Conservation (phyloP, 768 basidiomycete species). For the Rhodosporidiobolus sp. region DNA sequence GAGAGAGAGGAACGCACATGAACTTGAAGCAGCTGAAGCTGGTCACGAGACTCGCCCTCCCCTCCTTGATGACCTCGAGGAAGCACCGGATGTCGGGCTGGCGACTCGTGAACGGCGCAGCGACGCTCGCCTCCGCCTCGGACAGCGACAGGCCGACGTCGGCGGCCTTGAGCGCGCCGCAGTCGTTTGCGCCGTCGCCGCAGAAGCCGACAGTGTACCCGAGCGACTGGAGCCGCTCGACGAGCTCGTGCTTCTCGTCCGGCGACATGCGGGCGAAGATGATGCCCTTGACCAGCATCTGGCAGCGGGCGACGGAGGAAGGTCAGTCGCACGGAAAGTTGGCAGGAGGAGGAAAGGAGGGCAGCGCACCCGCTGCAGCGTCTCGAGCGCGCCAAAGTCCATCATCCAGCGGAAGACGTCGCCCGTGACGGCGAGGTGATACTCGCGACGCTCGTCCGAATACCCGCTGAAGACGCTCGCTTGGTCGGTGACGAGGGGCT, state of each 20-base stretch:
- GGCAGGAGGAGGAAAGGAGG: neutral
- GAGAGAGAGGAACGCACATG: slow-evolving; percentile 62
- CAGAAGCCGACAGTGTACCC: slow-evolving; percentile 98
- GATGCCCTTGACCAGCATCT: slow-evolving; percentile 98
- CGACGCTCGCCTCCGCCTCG: slow-evolving; percentile 96
- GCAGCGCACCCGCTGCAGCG: slow-evolving; percentile 73
- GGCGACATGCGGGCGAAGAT: slow-evolving; percentile 99
- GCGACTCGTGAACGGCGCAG: slow-evolving; percentile 92
- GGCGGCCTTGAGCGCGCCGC: slow-evolving; percentile 95
- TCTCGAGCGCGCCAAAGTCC: slow-evolving; percentile 88
- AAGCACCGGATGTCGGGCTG: slow-evolving; percentile 94
- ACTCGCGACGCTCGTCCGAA: slow-evolving; percentile 70
- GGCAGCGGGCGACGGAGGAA: neutral
- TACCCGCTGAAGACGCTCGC: slow-evolving; percentile 54
- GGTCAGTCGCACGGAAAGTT: too few relatives aligned
- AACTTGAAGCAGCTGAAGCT: slow-evolving; percentile 99
- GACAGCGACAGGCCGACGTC: slow-evolving; percentile 96
- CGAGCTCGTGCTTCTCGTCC: slow-evolving; percentile 97
- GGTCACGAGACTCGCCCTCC: slow-evolving; percentile 89
- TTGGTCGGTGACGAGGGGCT: slow-evolving; percentile 63
- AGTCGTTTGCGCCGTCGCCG: slow-evolving; percentile 98
- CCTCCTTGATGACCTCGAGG: slow-evolving; percentile 93
- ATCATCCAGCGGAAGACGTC: slow-evolving; percentile 99
- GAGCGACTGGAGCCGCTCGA: slow-evolving; percentile 84
- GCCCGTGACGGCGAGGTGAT: slow-evolving; percentile 84